These are phyloP conservation scores for Dichomitus squalens DNA, from an alignment of 1,284 basidiomycete species.

Conservation along the genomic window DNA sequence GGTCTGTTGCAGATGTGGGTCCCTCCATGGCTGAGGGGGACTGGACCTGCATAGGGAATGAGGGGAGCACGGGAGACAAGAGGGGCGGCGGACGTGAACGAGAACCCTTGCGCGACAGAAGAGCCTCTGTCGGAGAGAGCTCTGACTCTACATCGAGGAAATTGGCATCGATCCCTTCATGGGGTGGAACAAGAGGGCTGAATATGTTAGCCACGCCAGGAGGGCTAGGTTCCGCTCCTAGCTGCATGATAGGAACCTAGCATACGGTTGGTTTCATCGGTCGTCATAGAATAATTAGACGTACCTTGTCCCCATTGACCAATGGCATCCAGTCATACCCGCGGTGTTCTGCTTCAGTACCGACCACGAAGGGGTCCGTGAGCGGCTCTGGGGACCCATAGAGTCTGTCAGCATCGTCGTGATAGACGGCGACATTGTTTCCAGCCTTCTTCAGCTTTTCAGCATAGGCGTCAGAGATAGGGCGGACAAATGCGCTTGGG, in stretches of 20 bases:
- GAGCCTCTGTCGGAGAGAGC: slow-evolving; percentile 16
- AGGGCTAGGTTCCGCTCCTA: slow-evolving; percentile 8
- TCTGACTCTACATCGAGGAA: slow-evolving; percentile 18
- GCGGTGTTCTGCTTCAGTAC: slow-evolving; percentile 18
- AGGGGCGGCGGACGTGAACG: slow-evolving; percentile 34
- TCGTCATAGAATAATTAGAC: neutral
- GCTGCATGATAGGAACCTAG: slow-evolving; percentile 21
- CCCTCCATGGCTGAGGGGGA: neutral
- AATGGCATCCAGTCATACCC: slow-evolving; percentile 29
- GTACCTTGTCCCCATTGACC: slow-evolving; percentile 21
- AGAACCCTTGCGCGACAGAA: neutral
- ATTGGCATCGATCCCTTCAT: slow-evolving; percentile 26
- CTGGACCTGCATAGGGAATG: neutral
- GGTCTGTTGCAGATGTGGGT: neutral
- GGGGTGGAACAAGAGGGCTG: slow-evolving; percentile 28
- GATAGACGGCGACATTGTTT: slow-evolving; percentile 45
- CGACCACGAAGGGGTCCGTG: slow-evolving; percentile 15
- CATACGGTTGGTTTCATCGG: neutral
- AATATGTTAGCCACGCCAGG: slow-evolving; percentile 7
- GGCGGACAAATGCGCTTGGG: slow-evolving; percentile 43
- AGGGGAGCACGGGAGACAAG: neutral
- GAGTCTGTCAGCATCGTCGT: slow-evolving; percentile 36
- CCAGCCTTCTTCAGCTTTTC: slow-evolving; percentile 40
- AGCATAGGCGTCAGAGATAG: slow-evolving; percentile 32
- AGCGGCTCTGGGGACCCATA: slow-evolving; percentile 12